Evolutionary conservation across 225 moss, liverwort and hornwort genomes (phyloP).

Genomic region (Asterella californica): DNA sequence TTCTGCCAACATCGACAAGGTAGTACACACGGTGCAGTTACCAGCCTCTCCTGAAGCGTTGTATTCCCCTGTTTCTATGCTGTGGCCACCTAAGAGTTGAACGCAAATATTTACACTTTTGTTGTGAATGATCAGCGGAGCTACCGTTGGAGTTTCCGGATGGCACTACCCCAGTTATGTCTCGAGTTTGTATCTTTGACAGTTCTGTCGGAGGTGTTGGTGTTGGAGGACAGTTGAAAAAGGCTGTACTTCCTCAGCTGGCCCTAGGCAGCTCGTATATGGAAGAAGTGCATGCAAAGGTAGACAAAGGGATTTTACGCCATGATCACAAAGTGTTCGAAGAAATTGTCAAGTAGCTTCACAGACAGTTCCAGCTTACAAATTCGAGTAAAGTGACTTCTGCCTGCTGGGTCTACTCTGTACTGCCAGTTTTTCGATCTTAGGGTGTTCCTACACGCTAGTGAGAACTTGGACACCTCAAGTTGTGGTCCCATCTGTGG

Average conservation of each 20-base stretch:
- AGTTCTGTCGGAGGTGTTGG: slow-evolving; percentile 80
- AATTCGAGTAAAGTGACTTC: not conserved
- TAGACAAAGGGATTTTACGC: slow-evolving; percentile 17
- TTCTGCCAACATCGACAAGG: slow-evolving; percentile 97
- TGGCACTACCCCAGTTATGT: slow-evolving; percentile 98
- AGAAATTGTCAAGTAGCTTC: not conserved
- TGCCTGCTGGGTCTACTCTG: not conserved
- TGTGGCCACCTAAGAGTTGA: not conserved
- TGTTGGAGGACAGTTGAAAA: slow-evolving; percentile 71
- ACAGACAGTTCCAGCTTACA: not conserved
- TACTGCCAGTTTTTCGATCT: not conserved
- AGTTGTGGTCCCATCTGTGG: not conserved
- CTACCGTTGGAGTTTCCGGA: slow-evolving; percentile 99
- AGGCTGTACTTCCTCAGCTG: slow-evolving; percentile 82
- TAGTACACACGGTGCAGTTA: slow-evolving; percentile 12
- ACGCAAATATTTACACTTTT: not conserved
- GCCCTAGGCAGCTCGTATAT: slow-evolving; percentile 80
- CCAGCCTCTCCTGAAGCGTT: not conserved
- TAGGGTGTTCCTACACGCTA: not conserved
- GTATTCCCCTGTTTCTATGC: not conserved
- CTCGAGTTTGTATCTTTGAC: slow-evolving; percentile 90
- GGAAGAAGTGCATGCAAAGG: slow-evolving; percentile 98
- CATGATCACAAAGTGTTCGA: too few relatives aligned
- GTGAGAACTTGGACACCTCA: not conserved
- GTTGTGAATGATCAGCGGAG: slow-evolving; percentile 64